Base-by-base conservation (phyloP, 495 filamentous ascomycete genomes). In the Apiosordaria backusii region DNA sequence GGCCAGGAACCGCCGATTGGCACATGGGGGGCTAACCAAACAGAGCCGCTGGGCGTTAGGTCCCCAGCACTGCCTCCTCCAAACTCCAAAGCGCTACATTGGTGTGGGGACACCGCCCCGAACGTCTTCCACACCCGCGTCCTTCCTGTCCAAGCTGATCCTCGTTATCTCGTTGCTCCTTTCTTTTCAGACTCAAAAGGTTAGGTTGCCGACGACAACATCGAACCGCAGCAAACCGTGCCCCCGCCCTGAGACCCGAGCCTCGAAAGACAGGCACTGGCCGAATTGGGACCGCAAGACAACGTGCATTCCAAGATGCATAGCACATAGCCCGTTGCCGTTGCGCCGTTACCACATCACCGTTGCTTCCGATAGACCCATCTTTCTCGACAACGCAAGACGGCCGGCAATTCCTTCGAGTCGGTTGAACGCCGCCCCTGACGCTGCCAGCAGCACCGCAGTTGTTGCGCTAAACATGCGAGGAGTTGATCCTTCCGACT, bases 271-370 rank as follows among this genome's bases (percentile, higher is more conserved):
- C 35, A 45, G 35, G 4, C 35, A 45, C 35, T 4, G 6, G 35
- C 16, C 35, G 16, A 15, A 45, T 45, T 45, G 35, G 9, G 9
- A 45, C 35, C 10, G 35, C 35, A 45, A 45, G 35, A 45, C 35
- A 15, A 45, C 35, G 24, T 55, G 21, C 29, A 23, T 4, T 65
- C 50, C 63, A 65, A 65, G 57, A 65, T 65, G 63, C 27, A 50
- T 27, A 60, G 63, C 63, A 65, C 50, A 58, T 65, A 65, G 24
- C 15, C 23, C 15, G 21, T 21, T 57, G 40, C 63, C 55, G 60
- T 61, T 22, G 59, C 59, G 24, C 59, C 26, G 59, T 61, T 27
- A 25, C 22, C 26, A 18, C 15, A 27, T 19, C 59, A n/a, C n/a
- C 59, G 26, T 5, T 27, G 21, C 26, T n/a, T 7, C 21, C 59